Conservation (phyloP, 805 yeast genomes). For the Ogataea polymorpha region DNA sequence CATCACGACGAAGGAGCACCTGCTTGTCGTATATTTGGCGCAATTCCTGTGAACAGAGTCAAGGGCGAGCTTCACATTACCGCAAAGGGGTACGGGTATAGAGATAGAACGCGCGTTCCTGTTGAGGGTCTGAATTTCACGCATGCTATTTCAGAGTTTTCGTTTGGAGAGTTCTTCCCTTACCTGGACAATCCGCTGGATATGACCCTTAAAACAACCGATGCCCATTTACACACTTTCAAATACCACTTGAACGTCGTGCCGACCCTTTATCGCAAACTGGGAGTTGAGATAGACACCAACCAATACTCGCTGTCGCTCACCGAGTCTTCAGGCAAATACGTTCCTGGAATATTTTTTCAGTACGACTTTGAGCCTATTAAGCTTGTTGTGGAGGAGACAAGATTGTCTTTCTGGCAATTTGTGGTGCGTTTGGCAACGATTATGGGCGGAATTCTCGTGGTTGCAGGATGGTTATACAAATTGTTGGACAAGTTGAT, state of each 20-base stretch:
- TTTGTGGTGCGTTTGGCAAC: slow-evolving; percentile 78
- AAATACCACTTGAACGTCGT: slow-evolving; percentile 75
- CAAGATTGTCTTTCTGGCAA: slow-evolving; percentile 70
- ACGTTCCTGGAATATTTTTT: slow-evolving; percentile 76
- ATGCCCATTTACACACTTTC: slow-evolving; percentile 46
- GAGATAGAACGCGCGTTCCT: slow-evolving; percentile 46
- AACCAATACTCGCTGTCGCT: slow-evolving; percentile 79
- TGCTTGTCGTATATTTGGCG: slow-evolving; percentile 85
- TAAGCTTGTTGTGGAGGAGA: slow-evolving; percentile 63
- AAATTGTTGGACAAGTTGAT: slow-evolving; percentile 54
- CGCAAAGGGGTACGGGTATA: slow-evolving; percentile 67
- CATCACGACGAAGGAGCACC: slow-evolving; percentile 53
- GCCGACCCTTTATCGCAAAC: slow-evolving; percentile 70
- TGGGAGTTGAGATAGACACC: slow-evolving; percentile 74
- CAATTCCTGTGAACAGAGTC: slow-evolving; percentile 80
- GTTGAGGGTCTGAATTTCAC: slow-evolving; percentile 65
- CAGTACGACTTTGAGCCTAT: slow-evolving; percentile 89
- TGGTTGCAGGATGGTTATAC: slow-evolving; percentile 65
- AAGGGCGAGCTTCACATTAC: slow-evolving; percentile 83
- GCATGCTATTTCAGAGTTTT: slow-evolving; percentile 80
- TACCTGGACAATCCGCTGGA: slow-evolving; percentile 86
- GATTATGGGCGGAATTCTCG: slow-evolving; percentile 76
- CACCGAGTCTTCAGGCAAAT: slow-evolving; percentile 23
- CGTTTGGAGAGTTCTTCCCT: slow-evolving; percentile 90
- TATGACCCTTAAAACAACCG: slow-evolving; percentile 57